Evolutionary conservation across 179 eudicot species (phyloP).

Genomic region (Spinacia oleracea): DNA sequence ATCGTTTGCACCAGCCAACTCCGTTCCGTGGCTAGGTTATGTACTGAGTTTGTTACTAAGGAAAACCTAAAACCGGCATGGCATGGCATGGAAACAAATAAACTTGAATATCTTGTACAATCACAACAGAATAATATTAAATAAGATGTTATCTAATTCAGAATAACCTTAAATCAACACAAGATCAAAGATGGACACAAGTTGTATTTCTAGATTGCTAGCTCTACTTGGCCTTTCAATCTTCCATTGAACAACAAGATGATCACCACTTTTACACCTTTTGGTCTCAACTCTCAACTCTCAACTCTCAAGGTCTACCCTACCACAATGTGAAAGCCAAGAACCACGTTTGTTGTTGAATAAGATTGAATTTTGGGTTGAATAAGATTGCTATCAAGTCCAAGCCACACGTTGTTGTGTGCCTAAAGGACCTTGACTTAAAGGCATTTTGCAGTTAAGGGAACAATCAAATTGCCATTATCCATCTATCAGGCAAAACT

Average conservation of each 20-base stretch:
- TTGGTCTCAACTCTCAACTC: too few relatives aligned
- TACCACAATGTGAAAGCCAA: constrained; percentile 1
- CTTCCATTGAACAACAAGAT: background rate
- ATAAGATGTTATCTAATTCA: background rate
- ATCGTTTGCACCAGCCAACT: too few relatives aligned
- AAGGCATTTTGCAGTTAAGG: background rate
- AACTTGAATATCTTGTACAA: background rate
- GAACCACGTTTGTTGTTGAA: too few relatives aligned
- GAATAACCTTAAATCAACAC: background rate
- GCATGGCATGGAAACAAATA: too few relatives aligned
- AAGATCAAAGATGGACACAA: too few relatives aligned
- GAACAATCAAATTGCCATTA: too few relatives aligned
- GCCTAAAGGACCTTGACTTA: background rate
- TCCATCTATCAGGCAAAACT: background rate
- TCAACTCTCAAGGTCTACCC: background rate
- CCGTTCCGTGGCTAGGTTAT: too few relatives aligned
- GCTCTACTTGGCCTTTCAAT: background rate
- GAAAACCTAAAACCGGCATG: too few relatives aligned
- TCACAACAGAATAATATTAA: background rate
- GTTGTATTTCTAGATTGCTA: background rate
- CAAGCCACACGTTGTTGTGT: background rate
- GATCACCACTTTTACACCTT: background rate
- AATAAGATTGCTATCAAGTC: background rate
- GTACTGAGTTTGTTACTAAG: too few relatives aligned
- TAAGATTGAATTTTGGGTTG: background rate